A percentile compares a stretch with the other conserved stretches of the same genome.
phyloP scores from a whole-genome alignment of 805 yeast species.

The Dipodascus geniculatus region DNA sequence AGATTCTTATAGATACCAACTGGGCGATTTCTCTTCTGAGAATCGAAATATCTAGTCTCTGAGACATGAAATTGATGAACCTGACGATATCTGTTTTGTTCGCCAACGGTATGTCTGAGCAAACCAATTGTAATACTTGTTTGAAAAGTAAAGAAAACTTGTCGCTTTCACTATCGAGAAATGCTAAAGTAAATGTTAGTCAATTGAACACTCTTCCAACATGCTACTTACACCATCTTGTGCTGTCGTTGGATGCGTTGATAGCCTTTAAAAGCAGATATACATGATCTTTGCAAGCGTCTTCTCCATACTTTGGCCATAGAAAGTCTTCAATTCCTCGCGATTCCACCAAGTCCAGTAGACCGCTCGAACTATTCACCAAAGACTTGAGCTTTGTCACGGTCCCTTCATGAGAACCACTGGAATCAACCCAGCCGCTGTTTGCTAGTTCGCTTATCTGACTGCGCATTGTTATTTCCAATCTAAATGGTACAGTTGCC shows the following conservation, averaged over 20 bases:
- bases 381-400: not conserved
- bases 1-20: slow-evolving; percentile 26
- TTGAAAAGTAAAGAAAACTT: slow-evolving; percentile 24
- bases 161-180: slow-evolving; percentile 14
- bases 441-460: too few species aligned
- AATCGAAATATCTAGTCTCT: not conserved
- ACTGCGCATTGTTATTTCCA: too few species aligned
- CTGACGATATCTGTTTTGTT: not conserved
- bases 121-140: slow-evolving; percentile 20
- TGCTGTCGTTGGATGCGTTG: not conserved
- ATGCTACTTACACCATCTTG: slow-evolving; percentile 8
- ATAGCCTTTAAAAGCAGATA: not conserved
- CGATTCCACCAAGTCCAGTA: not conserved
- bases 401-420: too few species aligned
- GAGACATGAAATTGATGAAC: not conserved
- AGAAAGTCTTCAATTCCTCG: not conserved
- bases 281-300: not conserved
- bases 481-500: too few species aligned
- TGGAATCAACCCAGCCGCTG: too few species aligned
- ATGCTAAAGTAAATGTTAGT: not conserved
- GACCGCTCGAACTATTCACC: not conserved
- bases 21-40: slow-evolving; percentile 17
- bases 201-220: not conserved
- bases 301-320: not conserved
- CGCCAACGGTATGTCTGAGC: not conserved